Evolutionary conservation across 2,329 filamentous ascomycete genomes (phyloP).

Genomic region (Cladorrhinum sp.): DNA sequence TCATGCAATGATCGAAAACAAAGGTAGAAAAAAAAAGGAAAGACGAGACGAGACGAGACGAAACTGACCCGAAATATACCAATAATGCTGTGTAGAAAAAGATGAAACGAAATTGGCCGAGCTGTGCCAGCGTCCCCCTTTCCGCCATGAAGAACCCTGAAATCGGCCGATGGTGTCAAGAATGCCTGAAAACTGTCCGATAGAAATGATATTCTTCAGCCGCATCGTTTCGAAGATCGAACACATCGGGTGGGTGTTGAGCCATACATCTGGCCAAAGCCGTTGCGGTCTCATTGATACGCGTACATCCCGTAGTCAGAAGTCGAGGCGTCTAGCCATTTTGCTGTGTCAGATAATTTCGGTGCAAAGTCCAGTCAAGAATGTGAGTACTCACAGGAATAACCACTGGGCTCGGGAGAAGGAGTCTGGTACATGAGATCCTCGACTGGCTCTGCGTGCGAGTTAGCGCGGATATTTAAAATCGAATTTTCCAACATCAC

Average conservation of each 20-base stretch:
- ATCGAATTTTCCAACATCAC: background rate
- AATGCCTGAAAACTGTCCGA: background rate
- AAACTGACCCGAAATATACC: background rate
- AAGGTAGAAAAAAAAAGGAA: background rate
- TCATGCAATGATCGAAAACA: background rate
- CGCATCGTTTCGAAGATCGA: no score
- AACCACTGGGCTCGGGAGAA: slow-evolving; percentile 14
- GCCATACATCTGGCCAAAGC: background rate
- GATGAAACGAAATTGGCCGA: background rate
- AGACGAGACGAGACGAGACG: no score
- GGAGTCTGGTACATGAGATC: slow-evolving; percentile 24
- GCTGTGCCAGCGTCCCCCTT: background rate
- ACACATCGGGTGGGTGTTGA: no score
- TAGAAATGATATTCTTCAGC: no score
- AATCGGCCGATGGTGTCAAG: background rate
- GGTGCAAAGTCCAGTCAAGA: no score
- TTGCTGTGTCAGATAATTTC: background rate
- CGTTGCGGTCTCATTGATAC: background rate
- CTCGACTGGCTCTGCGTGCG: slow-evolving; percentile 23
- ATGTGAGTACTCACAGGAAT: background rate
- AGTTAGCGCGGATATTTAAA: no score
- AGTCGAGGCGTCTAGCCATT: background rate
- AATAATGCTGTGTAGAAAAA: background rate
- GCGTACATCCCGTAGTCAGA: background rate
- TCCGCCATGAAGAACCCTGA: no score